Base-by-base conservation (phyloP, 179 eudicot genomes). In the Beta corolliflora region DNA sequence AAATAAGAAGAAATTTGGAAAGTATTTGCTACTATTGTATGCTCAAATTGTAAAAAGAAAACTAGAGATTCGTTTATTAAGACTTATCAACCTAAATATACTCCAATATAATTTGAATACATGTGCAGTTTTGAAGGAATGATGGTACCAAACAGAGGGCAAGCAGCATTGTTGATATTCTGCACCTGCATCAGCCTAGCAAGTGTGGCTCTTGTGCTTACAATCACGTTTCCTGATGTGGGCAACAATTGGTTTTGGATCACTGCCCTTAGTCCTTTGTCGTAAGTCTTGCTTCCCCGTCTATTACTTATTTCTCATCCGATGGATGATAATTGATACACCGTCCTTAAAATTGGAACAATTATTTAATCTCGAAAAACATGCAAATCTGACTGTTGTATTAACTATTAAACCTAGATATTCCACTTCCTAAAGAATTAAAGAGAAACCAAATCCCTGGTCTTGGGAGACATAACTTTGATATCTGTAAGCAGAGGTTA, bases 131-230 rank as follows among this genome's bases (percentile, higher is more conserved):
- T 95, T 73, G 98, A 95, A 83, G 98, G 98, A 58, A 90, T 80
- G 85, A 95, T 95, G 97, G 91, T 88, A 53, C 98, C 98, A n/a
- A 95, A 93, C 90, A 88, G 97, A 77, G 92, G 97, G 25, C 97
- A 95, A 89, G 98, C 98, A 66, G 98, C 97, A 75, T 83, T 93
- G 77, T 89, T 94, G 52, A 93, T 97, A 25, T 93, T 94, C 86
- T 94, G 98, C 88, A 94, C 98, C 58, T 93, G 98, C 80, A 92
- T 94, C 53, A 94, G 98, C 84, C 89, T 94, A 41, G 98, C 91
- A 58, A 94, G 98, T 80, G 96, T 94, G 3, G 94, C 88, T 61
- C 97, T 94, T 25, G 98, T 93, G 82, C 96, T 94, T 19, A 94
- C 98, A 19, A 94, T 94, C 46, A 93, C 94, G 5, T 77, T 83